Conservation (phyloP, 352 stramenopile genomes). For the Plasmopara muralis region DNA sequence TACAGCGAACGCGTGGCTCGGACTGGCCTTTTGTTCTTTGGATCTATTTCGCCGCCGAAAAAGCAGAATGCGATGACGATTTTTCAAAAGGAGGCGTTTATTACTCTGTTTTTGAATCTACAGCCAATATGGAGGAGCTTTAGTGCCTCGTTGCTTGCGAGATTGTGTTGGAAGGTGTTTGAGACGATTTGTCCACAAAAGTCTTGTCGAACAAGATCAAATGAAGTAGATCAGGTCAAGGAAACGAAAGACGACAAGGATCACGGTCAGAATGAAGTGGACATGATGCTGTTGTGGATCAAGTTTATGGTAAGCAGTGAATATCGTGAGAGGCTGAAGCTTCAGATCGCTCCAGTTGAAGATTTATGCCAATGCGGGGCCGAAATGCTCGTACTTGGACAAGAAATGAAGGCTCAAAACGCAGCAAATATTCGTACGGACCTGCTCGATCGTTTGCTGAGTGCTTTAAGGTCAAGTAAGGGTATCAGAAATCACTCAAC, state of each 20-base stretch:
- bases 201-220: constrained; percentile 5
- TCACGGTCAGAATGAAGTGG: constrained; percentile 21
- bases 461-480: constrained; percentile 38
- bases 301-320: constrained; percentile 58
- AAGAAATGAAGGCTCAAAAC: constrained; percentile 22
- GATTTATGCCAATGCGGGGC: constrained; percentile 54
- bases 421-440: constrained; percentile 1
- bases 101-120: constrained; percentile 40
- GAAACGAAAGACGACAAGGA: constrained; percentile 1
- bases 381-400: constrained; percentile 38
- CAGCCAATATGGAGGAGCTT: constrained; percentile 44
- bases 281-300: constrained; percentile 47
- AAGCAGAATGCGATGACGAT: constrained; percentile 5
- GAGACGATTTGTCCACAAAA: constrained; percentile 9
- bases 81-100: constrained; percentile 28
- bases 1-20: constrained; percentile 39
- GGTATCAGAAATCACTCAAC: constrained; percentile 41
- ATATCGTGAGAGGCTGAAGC: constrained; percentile 59
- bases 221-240: constrained; percentile 4
- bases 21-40: constrained; percentile 40
- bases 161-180: constrained; percentile 46
- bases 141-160: constrained; percentile 47
- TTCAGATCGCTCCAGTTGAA: constrained; percentile 47
- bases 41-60: constrained; percentile 4
- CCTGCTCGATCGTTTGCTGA: constrained; percentile 32